Evolutionary conservation across 352 stramenopile genomes (phyloP).

Genomic region (Globisporangium polare): DNA sequence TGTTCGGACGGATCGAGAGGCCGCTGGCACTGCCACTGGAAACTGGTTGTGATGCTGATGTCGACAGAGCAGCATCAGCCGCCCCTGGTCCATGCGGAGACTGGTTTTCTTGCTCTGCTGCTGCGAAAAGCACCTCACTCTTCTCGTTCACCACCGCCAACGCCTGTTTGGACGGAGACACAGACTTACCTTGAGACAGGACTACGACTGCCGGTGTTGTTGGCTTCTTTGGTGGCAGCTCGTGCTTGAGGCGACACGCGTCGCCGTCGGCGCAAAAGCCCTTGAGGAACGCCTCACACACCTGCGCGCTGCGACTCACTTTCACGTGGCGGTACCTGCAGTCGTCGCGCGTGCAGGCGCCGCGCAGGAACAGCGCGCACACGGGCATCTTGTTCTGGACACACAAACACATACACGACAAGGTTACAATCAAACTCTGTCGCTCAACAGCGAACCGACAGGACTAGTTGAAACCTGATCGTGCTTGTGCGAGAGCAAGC

Average conservation of each 20-base stretch:
- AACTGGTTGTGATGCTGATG: conserved; percentile 3
- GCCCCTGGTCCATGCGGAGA: neutral
- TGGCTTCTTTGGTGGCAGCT: conserved; percentile 36
- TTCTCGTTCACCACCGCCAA: too few relatives aligned
- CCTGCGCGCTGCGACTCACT: conserved; percentile 54
- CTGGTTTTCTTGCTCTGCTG: conserved; percentile 13
- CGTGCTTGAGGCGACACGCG: conserved; percentile 56
- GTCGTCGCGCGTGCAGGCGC: conserved; percentile 61
- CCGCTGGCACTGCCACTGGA: conserved; percentile 10
- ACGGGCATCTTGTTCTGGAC: conserved; percentile 80
- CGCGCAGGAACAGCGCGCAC: conserved; percentile 75
- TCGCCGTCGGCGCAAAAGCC: conserved; percentile 61
- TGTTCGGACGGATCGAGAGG: conserved; percentile 62
- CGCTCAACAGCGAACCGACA: neutral
- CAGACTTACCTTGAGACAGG: conserved; percentile 37
- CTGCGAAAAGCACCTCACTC: neutral
- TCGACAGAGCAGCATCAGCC: conserved; percentile 1
- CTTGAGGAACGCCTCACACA: conserved; percentile 63
- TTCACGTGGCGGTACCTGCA: conserved; percentile 84
- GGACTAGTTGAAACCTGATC: conserved; percentile 52
- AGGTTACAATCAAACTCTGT: neutral
- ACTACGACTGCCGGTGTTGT: neutral
- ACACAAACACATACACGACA: neutral
- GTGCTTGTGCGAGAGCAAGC: conserved; percentile 62
- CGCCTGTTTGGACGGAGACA: conserved; percentile 2